These are phyloP conservation scores for Tilletia indica DNA, from an alignment of 1,284 basidiomycete species.

Conservation along the genomic window DNA sequence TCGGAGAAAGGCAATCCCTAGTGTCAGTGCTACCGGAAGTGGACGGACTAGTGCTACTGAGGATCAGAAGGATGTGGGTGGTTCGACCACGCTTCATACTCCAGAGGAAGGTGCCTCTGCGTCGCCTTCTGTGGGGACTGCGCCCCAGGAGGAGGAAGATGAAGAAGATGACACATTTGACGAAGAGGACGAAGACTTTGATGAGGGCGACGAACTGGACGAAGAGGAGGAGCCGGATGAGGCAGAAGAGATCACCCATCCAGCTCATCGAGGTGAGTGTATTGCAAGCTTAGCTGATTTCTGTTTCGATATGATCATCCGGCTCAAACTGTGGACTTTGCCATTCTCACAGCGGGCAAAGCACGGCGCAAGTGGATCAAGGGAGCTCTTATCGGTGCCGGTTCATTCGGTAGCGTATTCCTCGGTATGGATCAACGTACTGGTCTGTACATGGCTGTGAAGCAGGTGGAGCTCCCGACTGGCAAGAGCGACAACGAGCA, in stretches of 20 bases:
- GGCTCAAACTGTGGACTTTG: constrained; percentile 26
- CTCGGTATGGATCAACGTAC: constrained; percentile 94
- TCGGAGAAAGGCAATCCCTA: not conserved
- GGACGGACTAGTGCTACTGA: not conserved
- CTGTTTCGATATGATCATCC: constrained; percentile 55
- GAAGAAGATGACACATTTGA: constrained; percentile 51
- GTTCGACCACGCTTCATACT: not conserved
- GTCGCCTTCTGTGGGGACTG: not conserved
- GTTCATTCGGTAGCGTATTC: constrained; percentile 62
- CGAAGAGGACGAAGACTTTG: constrained; percentile 46
- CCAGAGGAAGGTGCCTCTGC: not conserved
- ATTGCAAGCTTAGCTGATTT: not conserved
- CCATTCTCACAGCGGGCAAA: not conserved
- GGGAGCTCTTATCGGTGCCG: constrained; percentile 93
- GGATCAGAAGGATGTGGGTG: not conserved
- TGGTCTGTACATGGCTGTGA: constrained; percentile 96
- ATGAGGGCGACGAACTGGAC: constrained; percentile 42
- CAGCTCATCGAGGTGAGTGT: constrained; percentile 44
- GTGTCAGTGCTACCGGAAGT: not conserved
- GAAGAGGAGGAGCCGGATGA: constrained; percentile 38
- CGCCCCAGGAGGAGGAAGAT: constrained; percentile 55
- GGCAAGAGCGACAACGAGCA: constrained; percentile 85
- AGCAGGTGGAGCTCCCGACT: constrained; percentile 92
- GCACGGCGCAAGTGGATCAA: constrained; percentile 85
- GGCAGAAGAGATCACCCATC: constrained; percentile 33